Evolutionary conservation across 2,329 filamentous ascomycete species (phyloP).

Genomic region (Trichoderma sp.): DNA sequence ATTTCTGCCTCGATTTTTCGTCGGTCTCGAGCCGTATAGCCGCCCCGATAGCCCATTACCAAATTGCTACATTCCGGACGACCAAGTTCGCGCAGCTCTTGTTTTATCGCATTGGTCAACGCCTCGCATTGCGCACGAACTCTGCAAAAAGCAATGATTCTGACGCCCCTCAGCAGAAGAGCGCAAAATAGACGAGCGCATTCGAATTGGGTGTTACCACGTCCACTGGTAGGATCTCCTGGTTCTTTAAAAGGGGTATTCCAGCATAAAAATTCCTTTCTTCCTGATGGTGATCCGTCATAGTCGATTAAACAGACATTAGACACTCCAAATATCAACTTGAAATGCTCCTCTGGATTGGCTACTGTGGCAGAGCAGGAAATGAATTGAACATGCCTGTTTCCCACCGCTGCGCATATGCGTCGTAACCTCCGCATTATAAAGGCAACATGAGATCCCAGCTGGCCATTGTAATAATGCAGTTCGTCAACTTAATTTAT

Average conservation of each 20-base stretch:
- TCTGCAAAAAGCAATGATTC: slow-evolving; percentile 90
- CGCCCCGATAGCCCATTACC: slow-evolving; percentile 94
- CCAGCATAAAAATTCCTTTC: slow-evolving; percentile 97
- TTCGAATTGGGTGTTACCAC: slow-evolving; percentile 79
- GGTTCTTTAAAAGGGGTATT: slow-evolving; percentile 95
- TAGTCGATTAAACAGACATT: slow-evolving; percentile 81
- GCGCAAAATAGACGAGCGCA: slow-evolving; percentile 91
- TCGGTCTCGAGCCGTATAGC: slow-evolving; percentile 89
- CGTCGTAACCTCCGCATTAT: slow-evolving; percentile 89
- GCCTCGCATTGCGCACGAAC: slow-evolving; percentile 87
- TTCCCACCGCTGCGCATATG: slow-evolving; percentile 88
- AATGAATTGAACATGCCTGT: slow-evolving; percentile 81
- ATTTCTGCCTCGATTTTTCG: slow-evolving; percentile 89
- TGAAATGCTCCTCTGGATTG: slow-evolving; percentile 90
- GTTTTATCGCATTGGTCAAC: slow-evolving; percentile 75
- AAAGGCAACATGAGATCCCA: slow-evolving; percentile 91
- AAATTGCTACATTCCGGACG: slow-evolving; percentile 72
- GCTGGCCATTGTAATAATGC: slow-evolving; percentile 93
- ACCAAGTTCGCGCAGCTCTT: slow-evolving; percentile 72
- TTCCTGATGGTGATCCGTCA: slow-evolving; percentile 85
- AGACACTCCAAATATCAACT: slow-evolving; percentile 86
- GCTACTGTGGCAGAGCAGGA: slow-evolving; percentile 96
- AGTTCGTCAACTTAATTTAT: slow-evolving; percentile 68
- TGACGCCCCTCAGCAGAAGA: slow-evolving; percentile 80
- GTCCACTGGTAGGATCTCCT: slow-evolving; percentile 79